These are phyloP conservation scores for Wickerhamomyces sp. DNA, from an alignment of 1,139 yeast species.

Conservation along the genomic window DNA sequence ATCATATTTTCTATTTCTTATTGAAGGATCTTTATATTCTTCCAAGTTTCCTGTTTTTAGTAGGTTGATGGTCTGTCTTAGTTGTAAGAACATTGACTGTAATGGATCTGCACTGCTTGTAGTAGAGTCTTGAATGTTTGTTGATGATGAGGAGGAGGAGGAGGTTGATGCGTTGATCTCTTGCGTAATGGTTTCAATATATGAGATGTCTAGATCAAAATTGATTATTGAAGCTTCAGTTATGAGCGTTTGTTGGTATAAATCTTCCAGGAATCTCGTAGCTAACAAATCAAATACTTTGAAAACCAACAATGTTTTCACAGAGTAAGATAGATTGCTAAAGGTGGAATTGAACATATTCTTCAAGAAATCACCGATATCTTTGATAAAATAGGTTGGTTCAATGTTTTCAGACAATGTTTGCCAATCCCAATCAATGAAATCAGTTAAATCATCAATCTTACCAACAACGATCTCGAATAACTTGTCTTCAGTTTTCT, in stretches of 20 bases:
- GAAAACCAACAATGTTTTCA: conserved; percentile 73
- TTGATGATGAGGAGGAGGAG: too few species aligned
- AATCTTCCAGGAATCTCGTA: conserved; percentile 57
- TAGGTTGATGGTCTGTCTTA: conserved; percentile 59
- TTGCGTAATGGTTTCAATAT: conserved; percentile 48
- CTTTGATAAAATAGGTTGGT: conserved; percentile 74
- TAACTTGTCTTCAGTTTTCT: conserved; percentile 74
- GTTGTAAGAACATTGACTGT: conserved; percentile 51
- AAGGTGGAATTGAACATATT: conserved; percentile 87
- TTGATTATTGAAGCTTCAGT: conserved; percentile 44
- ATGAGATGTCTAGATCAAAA: conserved; percentile 57
- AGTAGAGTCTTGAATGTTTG: too few species aligned
- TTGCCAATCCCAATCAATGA: conserved; percentile 83
- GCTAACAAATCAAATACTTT: conserved; percentile 86
- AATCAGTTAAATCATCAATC: conserved; percentile 73
- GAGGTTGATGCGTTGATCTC: conserved; percentile 31
- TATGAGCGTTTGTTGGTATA: conserved; percentile 44
- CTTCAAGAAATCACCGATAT: conserved; percentile 82
- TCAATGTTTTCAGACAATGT: conserved; percentile 46
- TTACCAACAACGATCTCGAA: conserved; percentile 77
- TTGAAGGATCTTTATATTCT: conserved; percentile 47
- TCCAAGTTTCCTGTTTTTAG: conserved; percentile 46
- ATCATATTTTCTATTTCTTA: conserved; percentile 55
- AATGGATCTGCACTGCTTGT: conserved; percentile 27
- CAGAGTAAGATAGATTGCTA: conserved; percentile 71